Evolutionary conservation across 306 rosid genomes (phyloP), one percentile per base, ranked within the genome.

Genomic region (Begonia fuchsioides): DNA sequence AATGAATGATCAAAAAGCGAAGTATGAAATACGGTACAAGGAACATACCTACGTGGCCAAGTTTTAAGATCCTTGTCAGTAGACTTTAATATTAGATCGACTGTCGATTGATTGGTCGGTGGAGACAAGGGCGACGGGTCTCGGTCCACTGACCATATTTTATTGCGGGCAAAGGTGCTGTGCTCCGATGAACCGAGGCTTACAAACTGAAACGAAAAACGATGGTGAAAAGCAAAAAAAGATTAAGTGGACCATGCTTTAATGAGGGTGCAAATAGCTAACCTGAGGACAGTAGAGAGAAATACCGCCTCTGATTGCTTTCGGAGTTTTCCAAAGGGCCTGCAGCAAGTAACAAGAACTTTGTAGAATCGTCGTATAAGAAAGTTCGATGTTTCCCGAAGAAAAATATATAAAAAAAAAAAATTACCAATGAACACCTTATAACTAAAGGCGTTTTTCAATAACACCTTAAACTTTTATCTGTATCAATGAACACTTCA

Each of bases 221-320:
- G 35, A 8, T 5, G 8, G 35, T 26, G 8, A 26, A 26, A 26
- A 26, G 7, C 35, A 4, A 26, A 26, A 6, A 5, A 26, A 8
- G 35, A 26, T 26, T 1, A 26, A 26, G 35, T 26, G 35, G 1
- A 26, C 5, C 35, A n/a, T n/a, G n/a, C n/a, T 26, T 26, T 26
- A 26, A 6, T 4, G 7, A 26, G 5, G 35, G 5, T 26, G 35
- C 35, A 26, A 26, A 26, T 26, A 26, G 72, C 35, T 51, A 55
- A 83, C 94, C 86, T 67, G 62, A 20, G 82, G 82, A 57, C 79
- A 71, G 66, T 73, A 76, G 38, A 76, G 72, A 14, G 86, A 65
- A 58, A 83, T 76, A 4, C 94, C 94, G 67, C 94, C 94, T 65
- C 80, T 76, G 61, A 79, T 74, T 53, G 80, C 76, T 72, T 71